Percentiles rank a stretch among this genome's conserved stretches.
phyloP scores from a whole-genome alignment of 441 rosid genomes.

The Pelargonium citronellum region DNA sequence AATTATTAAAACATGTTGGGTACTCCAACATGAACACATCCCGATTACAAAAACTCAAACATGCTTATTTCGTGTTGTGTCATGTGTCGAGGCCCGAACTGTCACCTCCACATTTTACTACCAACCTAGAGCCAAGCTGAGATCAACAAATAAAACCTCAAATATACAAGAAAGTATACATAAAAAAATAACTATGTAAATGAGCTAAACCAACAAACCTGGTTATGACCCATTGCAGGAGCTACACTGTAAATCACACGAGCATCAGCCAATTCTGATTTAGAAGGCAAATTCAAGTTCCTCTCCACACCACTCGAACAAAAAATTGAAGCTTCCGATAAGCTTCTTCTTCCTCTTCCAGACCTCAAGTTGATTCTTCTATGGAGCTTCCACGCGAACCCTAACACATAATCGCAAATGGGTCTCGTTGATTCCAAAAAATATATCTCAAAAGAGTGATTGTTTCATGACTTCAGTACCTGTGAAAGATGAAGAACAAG shows the following conservation, averaged over 20 bases:
- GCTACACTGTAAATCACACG: constrained; percentile 66
- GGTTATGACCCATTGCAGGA: constrained; percentile 83
- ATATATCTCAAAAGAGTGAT: background rate
- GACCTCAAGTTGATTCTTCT: constrained; percentile 3
- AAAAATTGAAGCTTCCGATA: constrained; percentile 25
- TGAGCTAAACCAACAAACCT: constrained; percentile 34
- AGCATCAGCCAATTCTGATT: constrained; percentile 39
- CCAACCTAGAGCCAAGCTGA: too few species aligned
- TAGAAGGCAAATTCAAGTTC: constrained; percentile 29
- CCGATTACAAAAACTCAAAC: too few species aligned
- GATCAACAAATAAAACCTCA: too few species aligned
- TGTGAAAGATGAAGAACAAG: constrained; percentile 13
- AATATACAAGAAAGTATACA: too few species aligned
- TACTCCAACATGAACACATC: too few species aligned
- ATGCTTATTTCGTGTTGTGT: too few species aligned
- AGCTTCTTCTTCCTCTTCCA: constrained; percentile 15
- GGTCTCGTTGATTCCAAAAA: background rate
- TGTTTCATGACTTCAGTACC: constrained; percentile 23
- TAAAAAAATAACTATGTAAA: background rate
- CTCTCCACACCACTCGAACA: constrained; percentile 39
- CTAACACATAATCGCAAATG: constrained; percentile 17
- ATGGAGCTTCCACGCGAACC: constrained; percentile 10
- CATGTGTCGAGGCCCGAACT: too few species aligned
- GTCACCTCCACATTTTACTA: too few species aligned
- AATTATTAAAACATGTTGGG: too few species aligned